These are phyloP conservation scores for Amylostereum chailletii DNA, from an alignment of 1,284 basidiomycete species.

Conservation along the genomic window DNA sequence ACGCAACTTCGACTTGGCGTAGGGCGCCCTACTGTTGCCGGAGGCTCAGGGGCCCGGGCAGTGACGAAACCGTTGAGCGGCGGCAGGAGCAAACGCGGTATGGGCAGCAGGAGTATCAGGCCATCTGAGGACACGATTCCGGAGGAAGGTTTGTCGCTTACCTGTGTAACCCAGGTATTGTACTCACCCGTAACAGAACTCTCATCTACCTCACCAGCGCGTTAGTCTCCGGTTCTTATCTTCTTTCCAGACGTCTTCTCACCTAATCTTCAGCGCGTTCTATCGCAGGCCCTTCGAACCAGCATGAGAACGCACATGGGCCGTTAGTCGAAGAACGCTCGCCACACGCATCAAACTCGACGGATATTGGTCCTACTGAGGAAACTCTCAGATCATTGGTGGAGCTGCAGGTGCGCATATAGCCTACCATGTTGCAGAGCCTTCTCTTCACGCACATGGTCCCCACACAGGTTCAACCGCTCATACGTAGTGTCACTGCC, in stretches of 20 bases:
- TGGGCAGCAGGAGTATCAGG: conserved; percentile 38
- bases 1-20: conserved; percentile 61
- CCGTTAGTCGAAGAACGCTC: no score
- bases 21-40: conserved; percentile 56
- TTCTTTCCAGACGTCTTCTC: no score
- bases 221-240: conserved; percentile 2
- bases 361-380: no score
- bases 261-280: no score
- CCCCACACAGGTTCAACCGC: conserved; percentile 37
- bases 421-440: no score
- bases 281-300: no score
- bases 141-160: conserved; percentile 35
- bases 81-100: conserved; percentile 40
- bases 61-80: conserved; percentile 50
- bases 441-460: conserved; percentile 3
- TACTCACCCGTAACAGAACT: conserved; percentile 1
- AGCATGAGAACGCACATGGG: no score
- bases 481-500: conserved; percentile 39
- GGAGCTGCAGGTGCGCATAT: no score
- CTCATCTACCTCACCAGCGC: background rate
- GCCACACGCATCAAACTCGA: no score
- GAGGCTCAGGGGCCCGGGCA: conserved; percentile 51
- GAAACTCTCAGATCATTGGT: no score
- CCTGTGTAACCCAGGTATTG: background rate
- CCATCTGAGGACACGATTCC: conserved; percentile 47